These are phyloP conservation scores for Coniochaeta ligniaria DNA, from an alignment of 2,329 filamentous ascomycete genomes.

Conservation along the genomic window DNA sequence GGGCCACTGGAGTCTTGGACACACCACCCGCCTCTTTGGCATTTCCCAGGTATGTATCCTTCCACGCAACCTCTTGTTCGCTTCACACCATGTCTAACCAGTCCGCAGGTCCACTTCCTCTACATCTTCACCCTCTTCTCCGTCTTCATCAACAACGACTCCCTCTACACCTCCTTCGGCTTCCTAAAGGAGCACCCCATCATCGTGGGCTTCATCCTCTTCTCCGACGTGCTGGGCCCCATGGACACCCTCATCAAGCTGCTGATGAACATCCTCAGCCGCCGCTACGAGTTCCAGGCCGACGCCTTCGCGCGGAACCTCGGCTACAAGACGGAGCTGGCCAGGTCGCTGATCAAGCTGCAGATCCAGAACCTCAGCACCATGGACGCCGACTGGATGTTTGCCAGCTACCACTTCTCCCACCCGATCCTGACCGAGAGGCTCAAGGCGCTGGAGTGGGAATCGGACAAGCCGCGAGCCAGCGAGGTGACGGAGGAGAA, in stretches of 20 bases:
- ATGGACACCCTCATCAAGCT: slow-evolving; percentile 95
- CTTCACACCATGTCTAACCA: slow-evolving; percentile 1
- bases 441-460: slow-evolving; percentile 85
- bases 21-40: slow-evolving; percentile 84
- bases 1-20: slow-evolving; percentile 92
- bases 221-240: slow-evolving; percentile 91
- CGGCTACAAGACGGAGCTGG: slow-evolving; percentile 78
- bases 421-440: slow-evolving; percentile 94
- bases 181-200: slow-evolving; percentile 80
- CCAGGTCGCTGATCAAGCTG: slow-evolving; percentile 86
- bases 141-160: slow-evolving; percentile 92
- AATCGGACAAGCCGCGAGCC: slow-evolving; percentile 46
- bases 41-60: slow-evolving; percentile 64
- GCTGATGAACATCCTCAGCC: slow-evolving; percentile 89
- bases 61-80: neutral
- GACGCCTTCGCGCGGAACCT: slow-evolving; percentile 82
- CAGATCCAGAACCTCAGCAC: slow-evolving; percentile 97
- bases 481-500: slow-evolving; percentile 28
- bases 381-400: slow-evolving; percentile 99
- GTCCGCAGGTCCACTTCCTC: slow-evolving; percentile 73
- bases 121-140: slow-evolving; percentile 97
- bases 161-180: slow-evolving; percentile 84
- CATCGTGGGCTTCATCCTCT: slow-evolving; percentile 94
- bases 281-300: slow-evolving; percentile 93
- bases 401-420: slow-evolving; percentile 97